phyloP scores from a whole-genome alignment of 2,329 filamentous ascomycete species.

The Cordyceps farinosa region DNA sequence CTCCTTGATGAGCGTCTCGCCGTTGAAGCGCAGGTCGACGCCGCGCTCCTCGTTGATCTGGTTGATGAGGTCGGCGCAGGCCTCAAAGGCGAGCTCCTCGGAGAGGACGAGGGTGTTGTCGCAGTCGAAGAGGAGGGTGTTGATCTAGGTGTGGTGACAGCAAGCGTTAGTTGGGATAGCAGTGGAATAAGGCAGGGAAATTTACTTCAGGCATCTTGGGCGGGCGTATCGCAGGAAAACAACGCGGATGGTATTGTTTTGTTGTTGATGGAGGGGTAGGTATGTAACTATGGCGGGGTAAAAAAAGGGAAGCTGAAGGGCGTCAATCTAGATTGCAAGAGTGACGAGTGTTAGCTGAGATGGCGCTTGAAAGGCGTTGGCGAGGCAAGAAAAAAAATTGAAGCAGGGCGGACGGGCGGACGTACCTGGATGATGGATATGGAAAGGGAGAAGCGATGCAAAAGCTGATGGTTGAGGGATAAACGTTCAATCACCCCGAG shows the following conservation, averaged over 20 bases:
- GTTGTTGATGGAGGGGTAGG: not conserved
- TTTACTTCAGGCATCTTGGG: constrained; percentile 19
- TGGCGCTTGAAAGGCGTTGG: not conserved
- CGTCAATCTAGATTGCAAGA: too few relatives aligned
- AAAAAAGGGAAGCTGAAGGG: not conserved
- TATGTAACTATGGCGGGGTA: not conserved
- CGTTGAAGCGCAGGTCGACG: constrained; percentile 68
- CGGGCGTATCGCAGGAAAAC: not conserved
- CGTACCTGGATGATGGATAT: not conserved
- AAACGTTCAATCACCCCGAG: not conserved
- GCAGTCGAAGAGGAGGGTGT: constrained; percentile 69
- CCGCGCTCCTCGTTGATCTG: constrained; percentile 68
- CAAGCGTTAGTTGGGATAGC: not conserved
- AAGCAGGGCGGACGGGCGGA: too few relatives aligned
- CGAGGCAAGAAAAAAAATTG: not conserved
- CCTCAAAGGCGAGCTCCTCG: constrained; percentile 86
- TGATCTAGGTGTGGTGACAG: constrained; percentile 44
- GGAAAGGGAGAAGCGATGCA: not conserved
- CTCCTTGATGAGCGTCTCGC: constrained; percentile 72
- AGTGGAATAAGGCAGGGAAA: not conserved
- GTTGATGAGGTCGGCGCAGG: constrained; percentile 85
- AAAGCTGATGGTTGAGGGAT: not conserved
- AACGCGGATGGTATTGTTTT: not conserved
- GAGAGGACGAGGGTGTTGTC: constrained; percentile 94
- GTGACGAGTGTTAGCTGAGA: not conserved